Evolutionary conservation across 192 early-diverging fungal genomes (phyloP).

Genomic region (Mortierella alpina): DNA sequence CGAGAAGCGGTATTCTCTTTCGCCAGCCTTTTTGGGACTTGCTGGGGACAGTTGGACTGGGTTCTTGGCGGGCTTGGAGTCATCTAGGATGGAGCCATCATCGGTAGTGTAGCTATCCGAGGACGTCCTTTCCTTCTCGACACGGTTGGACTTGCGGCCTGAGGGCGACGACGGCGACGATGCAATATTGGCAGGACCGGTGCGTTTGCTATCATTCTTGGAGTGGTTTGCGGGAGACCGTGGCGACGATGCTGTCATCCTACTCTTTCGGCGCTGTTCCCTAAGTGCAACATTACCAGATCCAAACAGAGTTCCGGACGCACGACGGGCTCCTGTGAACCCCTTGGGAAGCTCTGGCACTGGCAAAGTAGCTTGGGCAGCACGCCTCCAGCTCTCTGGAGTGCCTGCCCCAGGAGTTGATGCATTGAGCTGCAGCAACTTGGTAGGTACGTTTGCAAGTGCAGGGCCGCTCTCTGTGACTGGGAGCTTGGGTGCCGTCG

Average conservation of each 20-base stretch:
- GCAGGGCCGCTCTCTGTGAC: conserved; percentile 4
- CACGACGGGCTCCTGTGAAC: conserved; percentile 27
- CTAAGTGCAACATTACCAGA: conserved; percentile 34
- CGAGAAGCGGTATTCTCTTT: conserved; percentile 51
- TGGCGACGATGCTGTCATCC: conserved; percentile 5
- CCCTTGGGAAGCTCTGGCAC: conserved; percentile 12
- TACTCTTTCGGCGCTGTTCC: conserved; percentile 50
- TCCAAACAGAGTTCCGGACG: conserved; percentile 34
- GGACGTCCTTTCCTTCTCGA: conserved; percentile 13
- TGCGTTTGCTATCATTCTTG: conserved; percentile 50
- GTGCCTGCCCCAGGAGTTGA: conserved; percentile 19
- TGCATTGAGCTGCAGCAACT: not conserved
- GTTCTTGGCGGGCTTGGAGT: not conserved
- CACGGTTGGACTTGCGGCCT: conserved; percentile 17
- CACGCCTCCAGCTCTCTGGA: conserved; percentile 22
- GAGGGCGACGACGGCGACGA: not conserved
- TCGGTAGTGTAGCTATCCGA: conserved; percentile 54
- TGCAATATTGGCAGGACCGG: conserved; percentile 2
- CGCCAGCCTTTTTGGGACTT: conserved; percentile 38
- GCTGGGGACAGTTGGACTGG: not conserved
- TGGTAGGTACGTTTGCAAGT: conserved; percentile 27
- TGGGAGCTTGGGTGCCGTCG: not conserved
- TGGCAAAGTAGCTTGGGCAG: conserved; percentile 29
- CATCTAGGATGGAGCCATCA: conserved; percentile 12
- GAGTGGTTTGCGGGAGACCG: not conserved